Percentiles rank a stretch among this genome's conserved stretches.
phyloP scores from a whole-genome alignment of 1,139 yeast species.

The Maudiozyma humilis region DNA sequence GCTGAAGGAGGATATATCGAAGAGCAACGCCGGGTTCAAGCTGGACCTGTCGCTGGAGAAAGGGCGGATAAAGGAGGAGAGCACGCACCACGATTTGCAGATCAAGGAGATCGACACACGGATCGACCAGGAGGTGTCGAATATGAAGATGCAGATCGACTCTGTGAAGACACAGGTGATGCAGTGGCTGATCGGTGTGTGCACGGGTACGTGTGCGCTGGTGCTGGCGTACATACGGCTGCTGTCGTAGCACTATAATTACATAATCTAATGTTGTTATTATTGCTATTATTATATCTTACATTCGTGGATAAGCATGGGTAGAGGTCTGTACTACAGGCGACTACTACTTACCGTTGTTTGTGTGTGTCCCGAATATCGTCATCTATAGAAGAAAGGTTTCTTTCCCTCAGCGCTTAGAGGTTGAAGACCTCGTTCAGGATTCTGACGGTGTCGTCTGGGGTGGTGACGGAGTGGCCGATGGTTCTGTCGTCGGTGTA shows the following conservation, averaged over 20 bases:
- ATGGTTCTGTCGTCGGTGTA: conserved; percentile 84
- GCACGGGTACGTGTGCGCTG: conserved; percentile 94
- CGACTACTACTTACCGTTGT: not conserved
- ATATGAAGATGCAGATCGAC: conserved; percentile 90
- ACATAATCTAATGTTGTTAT: conserved; percentile 8
- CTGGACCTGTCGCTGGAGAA: conserved; percentile 86
- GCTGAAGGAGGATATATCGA: conserved; percentile 84
- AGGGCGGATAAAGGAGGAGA: conserved; percentile 91
- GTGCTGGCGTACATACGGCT: conserved; percentile 84
- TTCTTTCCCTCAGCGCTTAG: no score
- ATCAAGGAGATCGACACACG: conserved; percentile 92
- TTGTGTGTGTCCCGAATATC: not conserved
- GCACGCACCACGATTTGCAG: conserved; percentile 83
- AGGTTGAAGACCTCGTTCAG: conserved; percentile 66
- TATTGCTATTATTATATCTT: not conserved
- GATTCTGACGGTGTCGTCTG: conserved; percentile 79
- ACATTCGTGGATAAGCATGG: not conserved
- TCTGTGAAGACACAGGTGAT: conserved; percentile 90
- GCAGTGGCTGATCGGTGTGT: conserved; percentile 97
- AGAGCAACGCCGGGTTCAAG: conserved; percentile 82
- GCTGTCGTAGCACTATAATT: no score
- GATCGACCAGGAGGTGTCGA: conserved; percentile 90
- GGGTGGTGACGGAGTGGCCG: conserved; percentile 87
- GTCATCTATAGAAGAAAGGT: not conserved
- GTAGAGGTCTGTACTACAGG: not conserved